Evolutionary conservation across 768 basidiomycete species (phyloP).

Genomic region (Pisolithus albus): DNA sequence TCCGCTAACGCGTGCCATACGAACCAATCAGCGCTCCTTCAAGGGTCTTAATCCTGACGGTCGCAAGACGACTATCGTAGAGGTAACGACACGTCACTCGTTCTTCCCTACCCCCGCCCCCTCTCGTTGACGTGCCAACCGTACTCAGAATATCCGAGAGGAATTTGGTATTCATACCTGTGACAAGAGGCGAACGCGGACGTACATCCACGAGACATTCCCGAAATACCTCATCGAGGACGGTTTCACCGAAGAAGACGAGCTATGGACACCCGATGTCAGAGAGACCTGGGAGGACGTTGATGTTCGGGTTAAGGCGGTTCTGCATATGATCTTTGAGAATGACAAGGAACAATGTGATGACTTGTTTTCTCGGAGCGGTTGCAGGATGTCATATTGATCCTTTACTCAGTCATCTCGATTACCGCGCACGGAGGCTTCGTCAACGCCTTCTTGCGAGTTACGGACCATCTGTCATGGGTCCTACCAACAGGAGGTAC

Average conservation of each 20-base stretch:
- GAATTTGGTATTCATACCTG: constrained; percentile 64
- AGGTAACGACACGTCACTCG: constrained; percentile 34
- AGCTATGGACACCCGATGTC: constrained; percentile 47
- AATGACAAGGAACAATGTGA: constrained; percentile 40
- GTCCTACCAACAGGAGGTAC: constrained; percentile 58
- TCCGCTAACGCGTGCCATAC: constrained; percentile 55
- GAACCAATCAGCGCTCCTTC: constrained; percentile 52
- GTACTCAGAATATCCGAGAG: constrained; percentile 58
- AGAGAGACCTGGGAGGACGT: constrained; percentile 48
- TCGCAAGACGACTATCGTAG: constrained; percentile 41
- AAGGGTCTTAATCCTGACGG: constrained; percentile 26
- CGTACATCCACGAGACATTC: constrained; percentile 41
- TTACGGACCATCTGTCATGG: constrained; percentile 40
- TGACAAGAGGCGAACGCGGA: constrained; percentile 49
- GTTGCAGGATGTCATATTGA: not conserved
- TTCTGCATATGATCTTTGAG: constrained; percentile 52
- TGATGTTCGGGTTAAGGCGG: constrained; percentile 39
- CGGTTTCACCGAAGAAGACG: constrained; percentile 57
- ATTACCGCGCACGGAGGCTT: constrained; percentile 63
- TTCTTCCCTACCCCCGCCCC: not conserved
- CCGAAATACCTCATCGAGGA: constrained; percentile 50
- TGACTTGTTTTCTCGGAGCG: constrained; percentile 16
- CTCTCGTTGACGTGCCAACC: not conserved
- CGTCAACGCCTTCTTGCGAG: constrained; percentile 48
- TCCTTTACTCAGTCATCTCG: constrained; percentile 44